These are phyloP conservation scores for Colletotrichum musae DNA, from an alignment of 2,329 filamentous ascomycete genomes.

Conservation along the genomic window DNA sequence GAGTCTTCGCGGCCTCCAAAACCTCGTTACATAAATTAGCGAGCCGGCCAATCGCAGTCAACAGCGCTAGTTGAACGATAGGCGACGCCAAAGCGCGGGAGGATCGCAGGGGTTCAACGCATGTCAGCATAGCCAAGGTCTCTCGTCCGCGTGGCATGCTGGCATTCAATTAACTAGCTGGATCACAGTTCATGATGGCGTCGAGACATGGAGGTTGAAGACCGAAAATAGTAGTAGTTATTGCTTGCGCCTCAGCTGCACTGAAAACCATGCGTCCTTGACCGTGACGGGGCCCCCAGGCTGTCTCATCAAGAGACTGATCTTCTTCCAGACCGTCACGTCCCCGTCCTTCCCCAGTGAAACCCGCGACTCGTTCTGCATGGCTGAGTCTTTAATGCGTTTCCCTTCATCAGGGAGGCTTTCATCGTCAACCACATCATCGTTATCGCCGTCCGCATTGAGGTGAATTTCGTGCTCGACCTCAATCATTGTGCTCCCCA, in stretches of 20 bases:
- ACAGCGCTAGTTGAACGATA: background rate
- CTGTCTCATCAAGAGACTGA: conserved; percentile 31
- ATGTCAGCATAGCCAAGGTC: background rate
- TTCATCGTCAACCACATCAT: conserved; percentile 41
- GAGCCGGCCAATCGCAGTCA: conserved; percentile 17
- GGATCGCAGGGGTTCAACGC: conserved; percentile 6
- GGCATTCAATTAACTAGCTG: background rate
- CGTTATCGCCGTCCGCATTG: conserved; percentile 41
- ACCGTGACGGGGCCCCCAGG: conserved; percentile 16
- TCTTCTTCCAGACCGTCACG: conserved; percentile 15
- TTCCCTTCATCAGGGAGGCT: conserved; percentile 47
- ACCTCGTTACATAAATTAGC: conserved; percentile 18
- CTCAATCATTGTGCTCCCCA: conserved; percentile 53
- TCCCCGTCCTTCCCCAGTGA: background rate
- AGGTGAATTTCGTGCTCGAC: conserved; percentile 55
- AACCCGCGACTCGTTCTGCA: conserved; percentile 7
- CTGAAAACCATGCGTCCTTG: conserved; percentile 23
- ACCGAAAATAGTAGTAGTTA: conserved; percentile 7
- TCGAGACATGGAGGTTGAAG: background rate
- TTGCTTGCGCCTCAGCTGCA: conserved; percentile 16
- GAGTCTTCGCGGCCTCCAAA: background rate
- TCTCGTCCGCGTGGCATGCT: background rate
- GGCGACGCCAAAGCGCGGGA: background rate
- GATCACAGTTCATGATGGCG: background rate
- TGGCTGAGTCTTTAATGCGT: conserved; percentile 46